Base-by-base conservation (phyloP, 306 rosid genomes). In the Citrullus mucosospermus region DNA sequence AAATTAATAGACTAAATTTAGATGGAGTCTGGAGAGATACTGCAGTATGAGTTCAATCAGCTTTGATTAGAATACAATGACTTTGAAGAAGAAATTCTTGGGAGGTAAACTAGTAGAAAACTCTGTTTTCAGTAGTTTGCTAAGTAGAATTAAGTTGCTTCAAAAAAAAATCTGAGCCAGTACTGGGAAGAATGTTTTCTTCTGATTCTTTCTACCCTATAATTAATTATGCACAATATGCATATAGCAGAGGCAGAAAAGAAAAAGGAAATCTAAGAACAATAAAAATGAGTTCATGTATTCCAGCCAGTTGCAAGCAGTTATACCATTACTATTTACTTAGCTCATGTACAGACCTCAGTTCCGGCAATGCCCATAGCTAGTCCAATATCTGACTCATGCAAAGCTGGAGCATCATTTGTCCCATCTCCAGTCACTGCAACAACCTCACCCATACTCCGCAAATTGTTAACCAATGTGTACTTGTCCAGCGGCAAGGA, bases 341-440 rank as follows among this genome's bases (percentile, higher is more conserved):
- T 22, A 30, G 69, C 67, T 63, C 44, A 82, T 83, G 81, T 38
- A 82, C 84, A 53, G 20, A 92, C 99, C 97, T 95, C 97, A 1
- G 97, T 92, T 81, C 99, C 99, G 32, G 97, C 97, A 83, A 95
- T 92, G 78, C 99, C 99, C 99, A 95, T 95, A 59, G 99, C 93
- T 82, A 95, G 97, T 83, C 99, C 99, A 74, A 95, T 95, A 87
- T 95, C 97, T 50, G 99, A 77, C 85, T 95, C 99, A 71, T 81
- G 92, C 89, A 95, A 82, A 74, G 99, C 99, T 75, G 97, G 99
- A 65, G 99, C 99, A 60, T 95, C 99, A 61, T 92, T 92, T 75
- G 96, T 92, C 81, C 99, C 99, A 81, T 95, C 99, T 0, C 99
- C 99, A 44, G 97, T 95, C 75, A 95, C 99, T 39, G 99, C 97